Conservation (phyloP, 257 asterid genomes). For the Striga asiatica region DNA sequence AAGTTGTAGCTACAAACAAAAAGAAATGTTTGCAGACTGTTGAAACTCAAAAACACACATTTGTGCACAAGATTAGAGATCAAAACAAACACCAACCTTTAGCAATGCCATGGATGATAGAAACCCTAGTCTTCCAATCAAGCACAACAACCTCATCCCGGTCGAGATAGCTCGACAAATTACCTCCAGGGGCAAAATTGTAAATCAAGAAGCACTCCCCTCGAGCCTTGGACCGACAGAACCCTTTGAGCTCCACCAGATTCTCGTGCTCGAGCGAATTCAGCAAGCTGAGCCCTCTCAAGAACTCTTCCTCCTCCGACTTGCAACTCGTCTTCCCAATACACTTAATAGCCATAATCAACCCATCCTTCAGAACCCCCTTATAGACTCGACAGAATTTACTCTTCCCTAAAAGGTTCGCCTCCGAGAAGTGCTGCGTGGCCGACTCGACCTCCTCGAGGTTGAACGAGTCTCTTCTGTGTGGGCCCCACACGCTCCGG, state of each 20-base stretch:
- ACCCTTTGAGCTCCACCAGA: constrained; percentile 66
- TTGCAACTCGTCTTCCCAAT: constrained; percentile 66
- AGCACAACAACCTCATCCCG: constrained; percentile 36
- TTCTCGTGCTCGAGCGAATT: constrained; percentile 61
- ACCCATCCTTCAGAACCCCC: constrained; percentile 80
- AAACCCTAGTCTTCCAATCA: constrained; percentile 71
- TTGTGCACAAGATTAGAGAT: not conserved
- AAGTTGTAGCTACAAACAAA: too few relatives aligned
- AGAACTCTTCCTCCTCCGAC: constrained; percentile 63
- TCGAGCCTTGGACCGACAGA: constrained; percentile 79
- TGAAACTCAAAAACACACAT: not conserved
- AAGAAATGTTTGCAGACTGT: too few relatives aligned
- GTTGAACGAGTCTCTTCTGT: too few relatives aligned
- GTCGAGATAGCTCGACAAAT: constrained; percentile 55
- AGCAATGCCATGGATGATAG: constrained; percentile 76
- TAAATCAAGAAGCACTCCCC: constrained; percentile 81
- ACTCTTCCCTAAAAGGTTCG: constrained; percentile 66
- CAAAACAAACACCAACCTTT: constrained; percentile 39
- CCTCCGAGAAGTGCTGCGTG: constrained; percentile 81
- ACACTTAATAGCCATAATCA: constrained; percentile 60
- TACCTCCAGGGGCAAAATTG: constrained; percentile 64
- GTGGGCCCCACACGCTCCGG: too few relatives aligned
- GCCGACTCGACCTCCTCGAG: constrained; percentile 91
- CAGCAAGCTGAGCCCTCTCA: constrained; percentile 68
- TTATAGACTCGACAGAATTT: constrained; percentile 65